Conservation (phyloP, 768 basidiomycete species). For the Suillus plorans region DNA sequence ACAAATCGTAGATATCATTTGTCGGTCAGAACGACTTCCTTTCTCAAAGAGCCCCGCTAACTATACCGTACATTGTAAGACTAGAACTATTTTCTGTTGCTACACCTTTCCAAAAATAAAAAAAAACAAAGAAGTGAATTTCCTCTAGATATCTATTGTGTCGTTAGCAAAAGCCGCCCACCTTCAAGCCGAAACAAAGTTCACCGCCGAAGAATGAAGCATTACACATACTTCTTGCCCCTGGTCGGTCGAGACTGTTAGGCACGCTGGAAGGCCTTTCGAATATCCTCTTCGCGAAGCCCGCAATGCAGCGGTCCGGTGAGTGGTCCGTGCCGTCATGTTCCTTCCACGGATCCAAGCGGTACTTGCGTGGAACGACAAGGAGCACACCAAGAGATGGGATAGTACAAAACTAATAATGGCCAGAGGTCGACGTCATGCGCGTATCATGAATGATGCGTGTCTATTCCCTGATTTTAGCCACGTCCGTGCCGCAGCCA, state of each 20-base stretch:
- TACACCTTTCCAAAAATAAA: neutral
- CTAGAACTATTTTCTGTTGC: neutral
- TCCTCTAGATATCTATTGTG: slow-evolving; percentile 53
- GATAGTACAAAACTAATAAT: slow-evolving; percentile 48
- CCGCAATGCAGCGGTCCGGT: slow-evolving; percentile 78
- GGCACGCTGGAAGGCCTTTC: slow-evolving; percentile 56
- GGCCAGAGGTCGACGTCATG: slow-evolving; percentile 45
- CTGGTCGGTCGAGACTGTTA: slow-evolving; percentile 73
- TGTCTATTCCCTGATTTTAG: slow-evolving; percentile 78
- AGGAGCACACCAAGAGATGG: slow-evolving; percentile 50
- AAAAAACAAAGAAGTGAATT: slow-evolving; percentile 16
- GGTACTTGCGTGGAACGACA: slow-evolving; percentile 45
- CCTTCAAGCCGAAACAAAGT: slow-evolving; percentile 91
- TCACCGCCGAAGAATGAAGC: slow-evolving; percentile 82
- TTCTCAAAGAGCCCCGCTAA: neutral
- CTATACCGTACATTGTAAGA: neutral
- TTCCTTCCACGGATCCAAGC: slow-evolving; percentile 54
- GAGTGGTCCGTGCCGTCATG: slow-evolving; percentile 79
- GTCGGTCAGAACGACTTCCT: slow-evolving; percentile 26
- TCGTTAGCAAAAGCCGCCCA: slow-evolving; percentile 87
- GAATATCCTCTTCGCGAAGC: slow-evolving; percentile 77
- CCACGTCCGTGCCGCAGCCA: slow-evolving; percentile 35
- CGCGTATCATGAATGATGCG: slow-evolving; percentile 72
- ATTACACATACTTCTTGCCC: slow-evolving; percentile 54
- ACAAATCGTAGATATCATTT: slow-evolving; percentile 43